phyloP scores from a whole-genome alignment of 352 stramenopile species.

The Globisporangium irregulare region DNA sequence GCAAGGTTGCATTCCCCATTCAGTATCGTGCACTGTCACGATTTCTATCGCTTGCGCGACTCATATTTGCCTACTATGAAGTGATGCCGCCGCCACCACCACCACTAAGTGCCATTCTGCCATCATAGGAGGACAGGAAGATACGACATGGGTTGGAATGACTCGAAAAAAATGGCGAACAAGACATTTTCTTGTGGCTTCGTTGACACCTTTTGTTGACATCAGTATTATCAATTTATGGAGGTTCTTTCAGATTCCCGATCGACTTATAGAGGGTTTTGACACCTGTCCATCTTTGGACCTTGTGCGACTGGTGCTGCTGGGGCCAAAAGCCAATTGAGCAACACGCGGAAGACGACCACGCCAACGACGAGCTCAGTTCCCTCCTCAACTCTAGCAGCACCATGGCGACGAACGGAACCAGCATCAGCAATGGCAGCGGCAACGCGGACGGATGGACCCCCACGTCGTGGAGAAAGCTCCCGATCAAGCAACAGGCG shows the following conservation, averaged over 20 bases:
- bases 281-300: neutral
- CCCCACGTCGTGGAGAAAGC: slow-evolving; percentile 68
- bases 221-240: neutral
- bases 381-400: neutral
- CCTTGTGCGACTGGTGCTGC: slow-evolving; percentile 5
- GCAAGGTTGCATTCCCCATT: too few relatives aligned
- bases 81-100: too few relatives aligned
- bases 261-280: slow-evolving; percentile 1
- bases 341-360: slow-evolving; percentile 5
- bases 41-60: too few relatives aligned
- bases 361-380: neutral
- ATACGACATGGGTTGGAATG: neutral
- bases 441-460: slow-evolving; percentile 35
- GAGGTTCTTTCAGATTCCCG: neutral
- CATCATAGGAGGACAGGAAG: too few relatives aligned
- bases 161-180: neutral
- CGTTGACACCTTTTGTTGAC: neutral
- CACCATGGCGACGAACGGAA: slow-evolving; percentile 8
- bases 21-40: too few relatives aligned
- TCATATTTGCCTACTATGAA: too few relatives aligned
- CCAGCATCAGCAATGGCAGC: slow-evolving; percentile 3
- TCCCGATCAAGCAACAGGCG: slow-evolving; percentile 84
- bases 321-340: neutral
- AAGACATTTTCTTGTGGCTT: slow-evolving; percentile 8
- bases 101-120: too few relatives aligned